phyloP scores from a whole-genome alignment of 139 green algal species.

The Closterium sp. region DNA sequence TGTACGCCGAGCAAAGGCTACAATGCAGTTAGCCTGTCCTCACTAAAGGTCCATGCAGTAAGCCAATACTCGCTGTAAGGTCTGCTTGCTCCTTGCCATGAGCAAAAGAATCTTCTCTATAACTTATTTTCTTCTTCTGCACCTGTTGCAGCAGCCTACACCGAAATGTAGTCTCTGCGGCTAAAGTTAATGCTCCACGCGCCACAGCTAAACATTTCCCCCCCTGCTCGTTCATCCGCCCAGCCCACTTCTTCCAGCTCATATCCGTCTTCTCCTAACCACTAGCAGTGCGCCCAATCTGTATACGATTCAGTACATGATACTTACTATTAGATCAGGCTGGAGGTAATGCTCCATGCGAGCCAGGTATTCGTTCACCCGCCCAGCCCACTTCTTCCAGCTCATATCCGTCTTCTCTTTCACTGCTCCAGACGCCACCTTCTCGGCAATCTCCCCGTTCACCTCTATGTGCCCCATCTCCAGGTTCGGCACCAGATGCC shows the following conservation, averaged over 20 bases:
- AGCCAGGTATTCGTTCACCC: background rate
- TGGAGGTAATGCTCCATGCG: too few species aligned
- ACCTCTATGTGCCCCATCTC: slow-evolving; percentile 37
- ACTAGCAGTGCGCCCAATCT: background rate
- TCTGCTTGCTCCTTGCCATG: background rate
- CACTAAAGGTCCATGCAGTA: too few species aligned
- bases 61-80: background rate
- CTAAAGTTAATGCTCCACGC: background rate
- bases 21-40: too few species aligned
- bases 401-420: slow-evolving; percentile 1
- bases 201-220: background rate
- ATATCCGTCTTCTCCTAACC: too few species aligned
- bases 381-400: slow-evolving; percentile 27
- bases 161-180: background rate
- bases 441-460: slow-evolving; percentile 18
- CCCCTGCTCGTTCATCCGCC: background rate
- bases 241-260: too few species aligned
- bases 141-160: too few species aligned
- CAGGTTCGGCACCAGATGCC: slow-evolving; percentile 26
- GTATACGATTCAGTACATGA: background rate
- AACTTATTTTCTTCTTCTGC: too few species aligned
- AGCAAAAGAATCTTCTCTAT: too few species aligned
- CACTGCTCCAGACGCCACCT: background rate
- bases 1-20: too few species aligned
- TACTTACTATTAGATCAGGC: slow-evolving; percentile 28